Percentiles rank a stretch among this genome's conserved stretches.
Conservation (phyloP, 371 early-diverging fungal species). For the Chytridium lagenaria region DNA sequence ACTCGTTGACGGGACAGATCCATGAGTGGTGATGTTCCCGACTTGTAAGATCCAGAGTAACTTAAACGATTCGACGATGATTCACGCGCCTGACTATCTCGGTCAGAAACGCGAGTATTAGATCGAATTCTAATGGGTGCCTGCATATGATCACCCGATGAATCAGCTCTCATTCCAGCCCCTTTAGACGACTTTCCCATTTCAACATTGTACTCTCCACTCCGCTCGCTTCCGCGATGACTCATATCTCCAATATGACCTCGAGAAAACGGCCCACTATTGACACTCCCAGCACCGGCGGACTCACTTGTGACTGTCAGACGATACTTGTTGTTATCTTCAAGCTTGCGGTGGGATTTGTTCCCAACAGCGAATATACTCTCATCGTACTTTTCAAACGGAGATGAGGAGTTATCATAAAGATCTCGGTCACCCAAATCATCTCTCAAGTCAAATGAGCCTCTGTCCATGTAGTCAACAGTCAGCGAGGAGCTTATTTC, state of each 20-base stretch:
- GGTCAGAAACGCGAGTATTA: conserved; percentile 9
- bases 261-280: background rate
- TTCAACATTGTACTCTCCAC: no score
- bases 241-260: background rate
- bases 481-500: conserved; percentile 32
- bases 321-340: conserved; percentile 1
- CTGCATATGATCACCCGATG: background rate
- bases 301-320: background rate
- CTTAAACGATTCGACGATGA: conserved; percentile 22
- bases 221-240: background rate
- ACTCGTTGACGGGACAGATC: conserved; percentile 5
- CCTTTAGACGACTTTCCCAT: no score
- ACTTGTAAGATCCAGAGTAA: conserved; percentile 31
- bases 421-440: background rate
- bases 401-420: background rate
- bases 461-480: conserved; percentile 41
- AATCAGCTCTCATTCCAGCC: background rate
- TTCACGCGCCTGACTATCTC: background rate
- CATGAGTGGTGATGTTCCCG: conserved; percentile 29
- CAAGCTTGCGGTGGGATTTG: background rate
- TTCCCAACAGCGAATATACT: conserved; percentile 45
- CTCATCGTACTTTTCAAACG: conserved; percentile 64
- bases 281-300: background rate
- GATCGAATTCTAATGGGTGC: conserved; percentile 36
- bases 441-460: conserved; percentile 20